phyloP scores from a whole-genome alignment of 2,329 filamentous ascomycete genomes.

The Ceratocystis destructans region DNA sequence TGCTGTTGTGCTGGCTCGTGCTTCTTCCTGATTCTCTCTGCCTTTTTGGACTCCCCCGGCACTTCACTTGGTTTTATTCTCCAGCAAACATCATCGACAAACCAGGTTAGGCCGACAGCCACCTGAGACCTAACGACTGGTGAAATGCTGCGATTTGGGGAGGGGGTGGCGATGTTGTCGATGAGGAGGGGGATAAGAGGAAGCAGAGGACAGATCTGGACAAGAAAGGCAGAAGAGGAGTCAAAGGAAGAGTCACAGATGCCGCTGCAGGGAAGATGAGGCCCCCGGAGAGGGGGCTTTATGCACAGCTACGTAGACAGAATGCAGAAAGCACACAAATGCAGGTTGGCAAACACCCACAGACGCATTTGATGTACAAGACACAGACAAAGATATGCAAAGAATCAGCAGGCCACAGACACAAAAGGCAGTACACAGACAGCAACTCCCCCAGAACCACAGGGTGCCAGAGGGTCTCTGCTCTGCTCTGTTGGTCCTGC shows the following conservation, averaged over 20 bases:
- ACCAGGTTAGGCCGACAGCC: neutral
- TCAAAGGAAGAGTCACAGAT: neutral
- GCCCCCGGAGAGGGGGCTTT: neutral
- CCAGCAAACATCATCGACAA: neutral
- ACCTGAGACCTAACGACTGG: neutral
- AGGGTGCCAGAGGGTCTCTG: neutral
- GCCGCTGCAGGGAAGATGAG: neutral
- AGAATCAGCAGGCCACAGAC: neutral
- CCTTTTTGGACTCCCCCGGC: neutral
- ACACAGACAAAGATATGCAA: conserved; percentile 6
- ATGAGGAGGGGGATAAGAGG: neutral
- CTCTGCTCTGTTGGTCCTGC: neutral
- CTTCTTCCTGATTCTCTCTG: neutral
- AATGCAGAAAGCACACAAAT: neutral
- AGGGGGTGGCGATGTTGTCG: neutral
- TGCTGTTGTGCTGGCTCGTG: neutral
- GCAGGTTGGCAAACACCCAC: neutral
- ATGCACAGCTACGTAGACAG: neutral
- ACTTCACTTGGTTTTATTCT: neutral
- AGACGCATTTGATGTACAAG: conserved; percentile 3
- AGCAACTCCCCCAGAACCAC: neutral
- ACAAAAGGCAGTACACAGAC: neutral
- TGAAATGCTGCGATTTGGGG: neutral
- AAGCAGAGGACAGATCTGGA: neutral
- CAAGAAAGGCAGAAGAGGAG: neutral